Conservation (phyloP, 2,329 filamentous ascomycete genomes). For the Paramyrothecium sp. region DNA sequence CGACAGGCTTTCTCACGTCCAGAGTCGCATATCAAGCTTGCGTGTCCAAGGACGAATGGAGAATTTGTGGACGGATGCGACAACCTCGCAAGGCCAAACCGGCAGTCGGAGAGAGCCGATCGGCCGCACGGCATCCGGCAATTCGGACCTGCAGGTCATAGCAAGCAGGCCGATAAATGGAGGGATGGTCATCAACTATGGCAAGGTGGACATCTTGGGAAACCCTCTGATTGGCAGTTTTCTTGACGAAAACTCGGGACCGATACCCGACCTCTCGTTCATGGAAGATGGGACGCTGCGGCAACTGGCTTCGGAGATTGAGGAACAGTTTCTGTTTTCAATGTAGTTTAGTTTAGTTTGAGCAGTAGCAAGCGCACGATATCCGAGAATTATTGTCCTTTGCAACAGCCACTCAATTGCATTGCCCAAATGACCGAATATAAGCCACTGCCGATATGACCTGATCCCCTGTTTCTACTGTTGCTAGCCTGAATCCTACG, state of each 20-base stretch:
- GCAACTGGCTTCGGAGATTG: conserved; percentile 23
- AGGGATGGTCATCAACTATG: conserved; percentile 8
- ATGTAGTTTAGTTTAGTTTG: not conserved
- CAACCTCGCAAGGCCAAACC: not conserved
- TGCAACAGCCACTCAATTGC: too few relatives aligned
- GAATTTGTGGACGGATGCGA: not conserved
- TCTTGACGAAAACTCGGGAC: conserved; percentile 21
- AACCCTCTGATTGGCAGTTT: conserved; percentile 24
- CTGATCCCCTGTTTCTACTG: too few relatives aligned
- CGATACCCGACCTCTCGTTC: conserved; percentile 21
- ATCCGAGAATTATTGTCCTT: too few relatives aligned
- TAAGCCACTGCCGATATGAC: too few relatives aligned
- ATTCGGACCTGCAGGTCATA: conserved; percentile 6
- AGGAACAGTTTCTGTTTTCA: conserved; percentile 20
- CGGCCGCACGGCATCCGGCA: not conserved
- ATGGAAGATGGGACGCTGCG: conserved; percentile 20
- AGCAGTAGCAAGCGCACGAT: too few relatives aligned
- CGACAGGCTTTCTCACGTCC: conserved; percentile 22
- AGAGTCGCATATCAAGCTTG: conserved; percentile 13
- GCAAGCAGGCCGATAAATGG: not conserved
- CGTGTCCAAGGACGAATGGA: conserved; percentile 12
- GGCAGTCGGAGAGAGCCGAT: not conserved
- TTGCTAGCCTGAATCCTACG: too few relatives aligned
- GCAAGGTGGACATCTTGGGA: conserved; percentile 18
- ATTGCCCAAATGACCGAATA: too few relatives aligned